Percentiles rank a stretch among this genome's conserved stretches.
Evolutionary conservation across 768 basidiomycete genomes (phyloP).

Genomic region (Galerina sulciceps): DNA sequence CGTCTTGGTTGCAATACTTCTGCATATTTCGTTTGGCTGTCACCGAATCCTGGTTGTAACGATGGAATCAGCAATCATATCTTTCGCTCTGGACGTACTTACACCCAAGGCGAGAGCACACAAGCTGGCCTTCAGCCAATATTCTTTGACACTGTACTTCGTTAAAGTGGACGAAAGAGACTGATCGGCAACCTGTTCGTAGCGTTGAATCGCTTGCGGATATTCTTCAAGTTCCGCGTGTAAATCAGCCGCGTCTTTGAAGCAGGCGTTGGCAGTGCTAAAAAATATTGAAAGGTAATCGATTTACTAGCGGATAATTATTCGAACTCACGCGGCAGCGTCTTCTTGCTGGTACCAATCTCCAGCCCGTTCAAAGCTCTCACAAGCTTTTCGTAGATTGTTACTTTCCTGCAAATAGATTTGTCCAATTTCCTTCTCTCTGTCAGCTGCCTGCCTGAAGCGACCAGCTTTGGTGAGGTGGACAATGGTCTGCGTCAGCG

Average conservation of each 20-base stretch:
- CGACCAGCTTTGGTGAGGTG: conserved; percentile 84
- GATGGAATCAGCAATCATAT: neutral
- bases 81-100: conserved; percentile 31
- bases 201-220: conserved; percentile 81
- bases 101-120: conserved; percentile 91
- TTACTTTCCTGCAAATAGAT: conserved; percentile 85
- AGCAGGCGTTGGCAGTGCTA: conserved; percentile 95
- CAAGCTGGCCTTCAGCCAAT: conserved; percentile 86
- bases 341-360: conserved; percentile 99
- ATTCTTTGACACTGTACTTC: conserved; percentile 99
- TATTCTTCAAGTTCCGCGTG: conserved; percentile 90
- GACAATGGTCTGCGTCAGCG: conserved; percentile 81
- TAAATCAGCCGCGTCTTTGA: conserved; percentile 95
- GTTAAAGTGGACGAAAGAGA: conserved; percentile 83
- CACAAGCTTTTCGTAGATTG: conserved; percentile 85
- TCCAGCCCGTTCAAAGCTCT: conserved; percentile 88
- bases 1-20: conserved; percentile 82
- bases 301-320: neutral
- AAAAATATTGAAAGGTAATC: conserved; percentile 2
- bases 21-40: conserved; percentile 79
- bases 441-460: conserved; percentile 96
- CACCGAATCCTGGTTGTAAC: conserved; percentile 70
- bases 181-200: conserved; percentile 88
- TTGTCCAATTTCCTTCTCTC: conserved; percentile 96
- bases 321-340: conserved; percentile 80